A percentile compares a stretch with the other conserved stretches of the same genome.
phyloP scores from a whole-genome alignment of 208 protist species.

The Phytomonas sp. region DNA sequence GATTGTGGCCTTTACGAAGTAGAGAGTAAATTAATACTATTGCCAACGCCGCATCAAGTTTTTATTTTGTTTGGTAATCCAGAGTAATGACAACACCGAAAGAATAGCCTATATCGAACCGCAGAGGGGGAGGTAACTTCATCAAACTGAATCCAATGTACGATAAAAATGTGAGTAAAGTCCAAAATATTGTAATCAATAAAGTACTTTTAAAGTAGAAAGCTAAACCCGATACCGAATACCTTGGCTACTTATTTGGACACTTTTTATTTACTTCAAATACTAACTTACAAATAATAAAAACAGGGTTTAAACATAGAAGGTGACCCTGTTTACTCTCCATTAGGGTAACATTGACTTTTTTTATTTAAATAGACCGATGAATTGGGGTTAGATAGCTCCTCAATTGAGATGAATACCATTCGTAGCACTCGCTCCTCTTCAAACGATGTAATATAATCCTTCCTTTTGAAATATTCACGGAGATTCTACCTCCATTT shows the following conservation, averaged over 20 bases:
- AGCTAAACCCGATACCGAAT: not conserved
- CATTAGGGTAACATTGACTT: not conserved
- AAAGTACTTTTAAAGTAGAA: not conserved
- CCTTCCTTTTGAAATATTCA: not conserved
- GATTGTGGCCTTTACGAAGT: not conserved
- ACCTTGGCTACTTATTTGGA: not conserved
- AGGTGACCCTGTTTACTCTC: not conserved
- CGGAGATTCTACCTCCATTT: not conserved
- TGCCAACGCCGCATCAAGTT: not conserved
- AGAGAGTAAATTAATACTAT: not conserved
- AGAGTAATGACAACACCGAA: not conserved
- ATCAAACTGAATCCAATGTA: slow-evolving; percentile 1
- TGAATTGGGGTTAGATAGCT: not conserved
- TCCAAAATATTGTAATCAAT: slow-evolving; percentile 1
- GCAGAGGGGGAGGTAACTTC: not conserved
- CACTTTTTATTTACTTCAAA: not conserved
- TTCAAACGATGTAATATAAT: not conserved
- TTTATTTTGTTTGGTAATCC: not conserved
- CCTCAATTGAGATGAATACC: not conserved
- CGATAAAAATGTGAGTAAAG: not conserved
- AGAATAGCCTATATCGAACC: not conserved
- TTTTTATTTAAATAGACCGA: not conserved
- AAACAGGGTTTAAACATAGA: not conserved
- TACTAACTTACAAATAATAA: not conserved
- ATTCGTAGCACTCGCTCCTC: not conserved